Percentiles rank a stretch among this genome's conserved stretches.
phyloP scores from a whole-genome alignment of 139 green algal genomes.

The Axilococcus clingmanii region DNA sequence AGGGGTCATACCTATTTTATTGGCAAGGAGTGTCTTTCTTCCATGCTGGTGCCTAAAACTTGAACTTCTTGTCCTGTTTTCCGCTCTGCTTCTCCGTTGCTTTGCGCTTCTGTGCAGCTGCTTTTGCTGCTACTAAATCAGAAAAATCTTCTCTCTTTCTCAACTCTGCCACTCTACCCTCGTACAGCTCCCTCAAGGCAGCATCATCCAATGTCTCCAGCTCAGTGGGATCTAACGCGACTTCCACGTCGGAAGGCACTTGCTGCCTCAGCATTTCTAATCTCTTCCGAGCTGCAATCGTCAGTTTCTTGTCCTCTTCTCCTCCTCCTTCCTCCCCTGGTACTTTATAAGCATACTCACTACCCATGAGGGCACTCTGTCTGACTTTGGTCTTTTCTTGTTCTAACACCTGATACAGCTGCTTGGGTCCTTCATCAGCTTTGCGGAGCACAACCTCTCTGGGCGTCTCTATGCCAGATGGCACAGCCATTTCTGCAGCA shows the following conservation, averaged over 20 bases:
- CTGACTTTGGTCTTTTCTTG: conserved; percentile 47
- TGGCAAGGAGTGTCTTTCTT: too few species aligned
- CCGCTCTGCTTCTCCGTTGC: conserved; percentile 43
- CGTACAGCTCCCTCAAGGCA: conserved; percentile 46
- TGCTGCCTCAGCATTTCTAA: conserved; percentile 26
- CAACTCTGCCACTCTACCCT: conserved; percentile 40
- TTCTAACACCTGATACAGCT: conserved; percentile 69
- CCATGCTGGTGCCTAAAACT: conserved; percentile 34
- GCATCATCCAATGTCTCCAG: conserved; percentile 82
- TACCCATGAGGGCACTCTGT: conserved; percentile 56
- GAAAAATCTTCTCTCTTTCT: conserved; percentile 76
- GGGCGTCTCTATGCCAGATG: conserved; percentile 70
- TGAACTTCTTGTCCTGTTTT: conserved; percentile 52
- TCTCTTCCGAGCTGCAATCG: conserved; percentile 25
- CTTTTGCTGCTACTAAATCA: conserved; percentile 85
- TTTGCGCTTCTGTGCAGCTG: conserved; percentile 73
- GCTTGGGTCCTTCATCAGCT: conserved; percentile 23
- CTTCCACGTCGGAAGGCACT: conserved; percentile 60
- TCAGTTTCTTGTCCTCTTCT: conserved; percentile 19
- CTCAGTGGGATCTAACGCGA: conserved; percentile 79
- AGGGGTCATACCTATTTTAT: too few species aligned
- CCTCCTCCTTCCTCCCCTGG: conserved; percentile 28
- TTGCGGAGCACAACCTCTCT: conserved; percentile 87
- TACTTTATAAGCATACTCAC: conserved; percentile 85
- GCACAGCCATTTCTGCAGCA: conserved; percentile 22